Evolutionary conservation across 495 filamentous ascomycete genomes (phyloP).

Genomic region (Stereocaulon alpinum): DNA sequence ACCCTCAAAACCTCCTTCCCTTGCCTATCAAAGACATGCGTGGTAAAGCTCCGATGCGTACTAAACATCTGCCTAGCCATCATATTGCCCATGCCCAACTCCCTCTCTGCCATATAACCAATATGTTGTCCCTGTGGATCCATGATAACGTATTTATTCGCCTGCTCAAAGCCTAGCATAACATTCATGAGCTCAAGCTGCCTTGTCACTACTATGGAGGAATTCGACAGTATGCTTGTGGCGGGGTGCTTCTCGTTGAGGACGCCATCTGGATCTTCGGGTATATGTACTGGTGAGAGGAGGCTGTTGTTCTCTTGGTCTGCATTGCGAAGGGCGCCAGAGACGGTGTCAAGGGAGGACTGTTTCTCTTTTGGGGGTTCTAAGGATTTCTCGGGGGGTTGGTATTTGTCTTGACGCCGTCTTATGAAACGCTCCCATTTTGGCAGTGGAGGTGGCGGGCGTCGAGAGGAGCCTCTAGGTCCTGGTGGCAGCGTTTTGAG

Average conservation of each 20-base stretch:
- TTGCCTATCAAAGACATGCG: slow-evolving; percentile 57
- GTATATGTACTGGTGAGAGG: slow-evolving; percentile 46
- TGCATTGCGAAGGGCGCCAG: slow-evolving; percentile 17
- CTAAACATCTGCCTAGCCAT: slow-evolving; percentile 54
- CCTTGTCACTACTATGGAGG: slow-evolving; percentile 53
- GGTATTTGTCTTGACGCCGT: slow-evolving; percentile 1
- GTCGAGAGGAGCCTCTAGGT: background rate
- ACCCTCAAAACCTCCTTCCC: slow-evolving; percentile 55
- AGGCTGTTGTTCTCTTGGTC: slow-evolving; percentile 39
- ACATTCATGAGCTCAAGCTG: slow-evolving; percentile 64
- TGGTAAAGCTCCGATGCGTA: slow-evolving; percentile 59
- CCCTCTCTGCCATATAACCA: slow-evolving; percentile 60
- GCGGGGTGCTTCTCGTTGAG: slow-evolving; percentile 54
- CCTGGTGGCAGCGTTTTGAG: background rate
- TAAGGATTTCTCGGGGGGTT: background rate
- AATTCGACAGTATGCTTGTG: slow-evolving; percentile 47
- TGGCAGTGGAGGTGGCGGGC: slow-evolving; percentile 3
- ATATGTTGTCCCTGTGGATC: slow-evolving; percentile 58
- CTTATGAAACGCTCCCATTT: background rate
- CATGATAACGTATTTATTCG: slow-evolving; percentile 63
- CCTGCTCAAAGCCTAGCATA: slow-evolving; percentile 62
- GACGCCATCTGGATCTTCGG: slow-evolving; percentile 51
- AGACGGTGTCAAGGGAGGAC: slow-evolving; percentile 16
- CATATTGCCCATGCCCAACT: slow-evolving; percentile 47
- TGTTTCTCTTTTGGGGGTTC: background rate